Evolutionary conservation across 176 grass and related monocot species (phyloP), one percentile per base, ranked within the genome.

Genomic region (Oryza meridionalis): DNA sequence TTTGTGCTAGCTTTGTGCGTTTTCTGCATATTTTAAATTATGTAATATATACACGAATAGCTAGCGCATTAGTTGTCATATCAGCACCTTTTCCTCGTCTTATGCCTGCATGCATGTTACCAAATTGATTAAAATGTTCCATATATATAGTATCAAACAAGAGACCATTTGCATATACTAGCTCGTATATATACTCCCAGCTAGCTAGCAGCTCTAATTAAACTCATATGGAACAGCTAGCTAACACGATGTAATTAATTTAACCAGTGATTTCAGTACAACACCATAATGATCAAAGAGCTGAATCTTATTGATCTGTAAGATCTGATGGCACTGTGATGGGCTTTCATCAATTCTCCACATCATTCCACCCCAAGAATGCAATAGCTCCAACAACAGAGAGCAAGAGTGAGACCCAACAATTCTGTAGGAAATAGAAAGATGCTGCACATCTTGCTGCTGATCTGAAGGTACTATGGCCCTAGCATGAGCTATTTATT

Each of bases 101-200:
- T 59, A 35, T 76, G 81, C 58, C 29, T 73, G 64, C 65, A 65
- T 76, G 65, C 72, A 65, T 76, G 71, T 55, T 66, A 85, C 71
- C 37, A 64, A 61, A 32, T 67, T 19, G 49, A 71, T 81, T 47
- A 32, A 42, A 46, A 33, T 46, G 70, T 74, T 73, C 58, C 42
- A 29, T 59, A 37, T 40, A 35, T 31, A 3, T 35, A 8, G 35
- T 37, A 38, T 55, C 29, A 16, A 40, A 72, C 50, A 50, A 69
- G 11, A 49, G 27, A 80, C 3, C 15, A 51, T 16, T 16, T 17
- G 58, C 15, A 51, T 16, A 51, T 6, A n/a, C n/a, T n/a, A n/a
- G 58, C 5, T 9, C 21, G 50, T 63, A 75, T 22, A 45, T 75
- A 22, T 27, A 19, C 50, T 53, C 50, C 50, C 50, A 53, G 16